Evolutionary conservation across 1,139 yeast species (phyloP).

Genomic region (Saccharomyces uvarum): DNA sequence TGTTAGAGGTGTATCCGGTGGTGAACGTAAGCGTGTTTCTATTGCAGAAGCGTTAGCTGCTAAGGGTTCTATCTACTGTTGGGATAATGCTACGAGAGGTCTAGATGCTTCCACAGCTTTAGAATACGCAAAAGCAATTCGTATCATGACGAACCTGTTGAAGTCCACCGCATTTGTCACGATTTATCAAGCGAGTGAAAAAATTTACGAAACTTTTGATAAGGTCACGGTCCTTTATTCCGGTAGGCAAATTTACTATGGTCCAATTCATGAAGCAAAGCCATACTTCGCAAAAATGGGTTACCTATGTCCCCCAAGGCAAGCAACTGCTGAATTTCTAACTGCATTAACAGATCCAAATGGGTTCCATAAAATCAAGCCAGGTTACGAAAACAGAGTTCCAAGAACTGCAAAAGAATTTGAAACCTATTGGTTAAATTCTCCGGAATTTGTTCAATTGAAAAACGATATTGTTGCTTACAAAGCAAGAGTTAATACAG

Average conservation of each 20-base stretch:
- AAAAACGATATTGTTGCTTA: conserved; percentile 41
- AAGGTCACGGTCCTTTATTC: conserved; percentile 39
- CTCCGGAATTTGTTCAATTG: conserved; percentile 41
- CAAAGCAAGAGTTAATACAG: conserved; percentile 36
- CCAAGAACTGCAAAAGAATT: conserved; percentile 68
- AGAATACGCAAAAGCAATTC: conserved; percentile 40
- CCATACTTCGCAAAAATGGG: conserved; percentile 43
- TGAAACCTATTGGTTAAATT: conserved; percentile 55
- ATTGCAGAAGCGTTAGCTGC: conserved; percentile 55
- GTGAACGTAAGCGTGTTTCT: conserved; percentile 77
- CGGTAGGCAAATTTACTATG: conserved; percentile 41
- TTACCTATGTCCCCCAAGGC: conserved; percentile 46
- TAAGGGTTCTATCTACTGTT: conserved; percentile 45
- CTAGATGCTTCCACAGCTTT: conserved; percentile 53
- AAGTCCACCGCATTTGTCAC: conserved; percentile 39
- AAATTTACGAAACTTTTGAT: conserved; percentile 41
- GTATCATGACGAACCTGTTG: conserved; percentile 35
- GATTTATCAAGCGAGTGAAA: conserved; percentile 43
- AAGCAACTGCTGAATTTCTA: conserved; percentile 51
- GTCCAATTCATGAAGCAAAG: conserved; percentile 38
- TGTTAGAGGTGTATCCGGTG: conserved; percentile 77
- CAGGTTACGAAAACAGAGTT: conserved; percentile 51
- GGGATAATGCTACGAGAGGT: conserved; percentile 61
- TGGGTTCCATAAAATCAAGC: conserved; percentile 30
- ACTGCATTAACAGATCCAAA: conserved; percentile 48